A percentile compares a stretch with the other conserved stretches of the same genome.
Conservation (phyloP, 306 rosid species). For the Rosa rugosa region DNA sequence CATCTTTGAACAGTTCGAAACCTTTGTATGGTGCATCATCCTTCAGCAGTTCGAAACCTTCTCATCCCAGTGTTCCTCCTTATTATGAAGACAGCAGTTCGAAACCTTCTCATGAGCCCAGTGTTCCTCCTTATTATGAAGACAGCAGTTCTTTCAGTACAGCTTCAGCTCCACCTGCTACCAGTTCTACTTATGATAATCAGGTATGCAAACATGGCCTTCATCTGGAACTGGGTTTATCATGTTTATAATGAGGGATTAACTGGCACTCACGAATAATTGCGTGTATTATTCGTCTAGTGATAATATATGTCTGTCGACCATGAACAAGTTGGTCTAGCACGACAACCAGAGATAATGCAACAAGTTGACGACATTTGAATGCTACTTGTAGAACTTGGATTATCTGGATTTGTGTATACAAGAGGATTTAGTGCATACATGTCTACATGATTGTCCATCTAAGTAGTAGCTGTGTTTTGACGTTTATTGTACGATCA, state of each 20-base stretch:
- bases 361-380: not conserved
- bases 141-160: constrained; percentile 33
- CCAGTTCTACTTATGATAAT: constrained; percentile 62
- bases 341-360: not conserved
- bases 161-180: constrained; percentile 62
- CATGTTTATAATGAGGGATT: not conserved
- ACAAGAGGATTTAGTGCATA: not conserved
- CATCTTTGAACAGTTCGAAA: constrained; percentile 44
- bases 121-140: constrained; percentile 51
- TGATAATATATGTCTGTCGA: not conserved
- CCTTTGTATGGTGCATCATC: constrained; percentile 55
- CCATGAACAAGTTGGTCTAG: not conserved
- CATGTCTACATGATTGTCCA: not conserved
- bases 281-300: not conserved
- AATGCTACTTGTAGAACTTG: not conserved
- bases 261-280: not conserved
- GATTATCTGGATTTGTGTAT: not conserved
- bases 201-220: constrained; percentile 44
- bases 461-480: not conserved
- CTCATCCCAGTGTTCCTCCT: constrained; percentile 53
- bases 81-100: constrained; percentile 36
- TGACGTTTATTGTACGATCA: not conserved
- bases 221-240: not conserved
- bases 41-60: constrained; percentile 46
- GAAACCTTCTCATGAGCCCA: constrained; percentile 51